Conservation (phyloP, 495 filamentous ascomycete species). For the Lasiosphaeria hispida region DNA sequence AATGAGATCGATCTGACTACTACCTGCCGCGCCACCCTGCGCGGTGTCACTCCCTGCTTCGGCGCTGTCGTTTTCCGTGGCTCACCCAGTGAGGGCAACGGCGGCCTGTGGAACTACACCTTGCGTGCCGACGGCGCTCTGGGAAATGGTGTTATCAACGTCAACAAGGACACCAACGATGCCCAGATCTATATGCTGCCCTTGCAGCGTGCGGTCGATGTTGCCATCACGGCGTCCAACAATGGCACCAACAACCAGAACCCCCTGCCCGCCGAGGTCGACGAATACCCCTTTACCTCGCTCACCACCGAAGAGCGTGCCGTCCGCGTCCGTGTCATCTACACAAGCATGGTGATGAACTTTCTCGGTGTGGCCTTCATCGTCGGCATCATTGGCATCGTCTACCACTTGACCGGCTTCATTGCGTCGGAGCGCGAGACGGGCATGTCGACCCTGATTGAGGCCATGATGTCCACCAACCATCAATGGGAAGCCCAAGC, state of each 20-base stretch:
- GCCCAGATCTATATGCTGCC: conserved; percentile 72
- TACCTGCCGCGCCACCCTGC: conserved; percentile 63
- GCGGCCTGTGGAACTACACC: conserved; percentile 79
- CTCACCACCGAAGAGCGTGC: conserved; percentile 61
- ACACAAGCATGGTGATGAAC: conserved; percentile 66
- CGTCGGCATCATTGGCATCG: conserved; percentile 63
- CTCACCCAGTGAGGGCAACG: conserved; percentile 64
- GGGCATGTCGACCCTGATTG: conserved; percentile 75
- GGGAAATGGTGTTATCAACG: conserved; percentile 54
- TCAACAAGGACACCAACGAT: conserved; percentile 59
- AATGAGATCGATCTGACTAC: conserved; percentile 54
- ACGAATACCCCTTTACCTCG: conserved; percentile 72
- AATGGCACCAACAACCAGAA: conserved; percentile 33
- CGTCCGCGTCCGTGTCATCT: conserved; percentile 58
- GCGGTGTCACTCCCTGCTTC: conserved; percentile 71
- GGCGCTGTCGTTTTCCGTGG: conserved; percentile 72
- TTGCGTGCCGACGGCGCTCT: conserved; percentile 68
- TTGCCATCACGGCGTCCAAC: conserved; percentile 59
- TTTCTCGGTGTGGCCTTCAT: conserved; percentile 68
- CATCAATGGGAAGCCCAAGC: conserved; percentile 65
- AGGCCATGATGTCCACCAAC: conserved; percentile 75
- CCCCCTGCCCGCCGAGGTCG: conserved; percentile 44
- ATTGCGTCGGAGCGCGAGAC: conserved; percentile 74
- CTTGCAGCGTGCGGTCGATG: conserved; percentile 73
- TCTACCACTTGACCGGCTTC: conserved; percentile 74